Evolutionary conservation across 2,329 filamentous ascomycete species (phyloP), one percentile per base, ranked within the genome.

Genomic region (Aureobasidium sp.): DNA sequence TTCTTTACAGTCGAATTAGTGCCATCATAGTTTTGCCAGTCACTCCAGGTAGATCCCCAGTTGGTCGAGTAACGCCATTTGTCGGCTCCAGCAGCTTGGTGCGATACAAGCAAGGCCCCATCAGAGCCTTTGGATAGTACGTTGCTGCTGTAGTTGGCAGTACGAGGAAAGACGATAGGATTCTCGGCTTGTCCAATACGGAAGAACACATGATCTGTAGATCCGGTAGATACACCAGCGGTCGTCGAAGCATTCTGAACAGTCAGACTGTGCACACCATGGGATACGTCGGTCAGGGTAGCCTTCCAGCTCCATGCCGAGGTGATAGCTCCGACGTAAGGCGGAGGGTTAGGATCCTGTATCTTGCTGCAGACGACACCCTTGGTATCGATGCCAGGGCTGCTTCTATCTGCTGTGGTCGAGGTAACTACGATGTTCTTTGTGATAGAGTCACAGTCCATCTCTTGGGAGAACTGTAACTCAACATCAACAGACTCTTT

Each of bases 51-150:
- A 3, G 78, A 81, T 14, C 81, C 84, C 77, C 81, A 88, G 62
- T 84, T 84, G 35, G 81, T 80, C 19, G 82, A 83, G 68, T 85
- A 87, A 11, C 85, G 82, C 74, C 81, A 87, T 66, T 80, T 79
- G 67, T 84, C 81, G 9, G 85, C 85, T 24, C 85, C 85, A 9
- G 83, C 73, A 5, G 85, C 85, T 60, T 78, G 77, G 66, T 87
- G 85, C n/a, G 78, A 74, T 60, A 87, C 73, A 54, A 75, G 79
- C 45, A 81, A 75, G 45, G 68, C 72, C 4, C 62, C 71, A 1
- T 71, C 66, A 7, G 66, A 67, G 31, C 78, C 69, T 50, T 76
- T 71, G 61, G 70, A 73, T 17, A 87, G 74, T 1, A 87, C 75
- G 4, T 73, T 76, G 7, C 73, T 75, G 5, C 83, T 84, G 70